A percentile compares a stretch with the other conserved stretches of the same genome.
phyloP scores from a whole-genome alignment of 164 flowering plant species.

The Buxus sempervirens region DNA sequence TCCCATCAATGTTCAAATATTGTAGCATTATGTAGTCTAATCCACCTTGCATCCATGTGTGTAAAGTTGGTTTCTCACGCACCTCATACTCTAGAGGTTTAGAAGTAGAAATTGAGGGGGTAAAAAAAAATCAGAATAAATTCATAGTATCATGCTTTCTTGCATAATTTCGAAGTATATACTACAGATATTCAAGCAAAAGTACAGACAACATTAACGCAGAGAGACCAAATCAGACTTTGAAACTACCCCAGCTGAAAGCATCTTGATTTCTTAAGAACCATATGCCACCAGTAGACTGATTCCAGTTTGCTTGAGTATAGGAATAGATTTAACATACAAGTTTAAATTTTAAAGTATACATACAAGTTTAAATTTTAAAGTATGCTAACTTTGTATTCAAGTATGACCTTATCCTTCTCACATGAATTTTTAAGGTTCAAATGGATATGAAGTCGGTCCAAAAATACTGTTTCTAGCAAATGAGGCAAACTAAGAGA shows the following conservation, averaged over 20 bases:
- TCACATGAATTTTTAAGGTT: too few relatives aligned
- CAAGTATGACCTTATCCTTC: too few relatives aligned
- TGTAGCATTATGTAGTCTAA: conserved; percentile 83
- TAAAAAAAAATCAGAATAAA: neutral
- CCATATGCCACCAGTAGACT: neutral
- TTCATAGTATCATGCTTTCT: neutral
- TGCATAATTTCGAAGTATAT: neutral
- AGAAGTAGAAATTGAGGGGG: neutral
- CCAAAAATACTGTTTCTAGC: too few relatives aligned
- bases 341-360: too few relatives aligned
- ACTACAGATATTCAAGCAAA: neutral
- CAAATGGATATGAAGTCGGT: too few relatives aligned
- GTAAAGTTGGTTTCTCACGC: conserved; percentile 65
- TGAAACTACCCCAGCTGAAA: neutral
- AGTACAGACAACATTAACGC: neutral
- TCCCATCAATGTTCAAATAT: conserved; percentile 80
- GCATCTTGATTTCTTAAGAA: neutral
- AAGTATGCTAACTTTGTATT: too few relatives aligned
- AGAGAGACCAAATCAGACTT: neutral
- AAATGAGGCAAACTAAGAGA: too few relatives aligned
- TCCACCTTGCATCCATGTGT: conserved; percentile 93
- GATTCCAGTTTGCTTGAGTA: too few relatives aligned
- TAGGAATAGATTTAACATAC: too few relatives aligned
- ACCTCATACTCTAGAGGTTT: conserved; percentile 74
- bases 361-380: too few relatives aligned